Evolutionary conservation across 768 basidiomycete species (phyloP).

Genomic region (Tulasnella sp.): DNA sequence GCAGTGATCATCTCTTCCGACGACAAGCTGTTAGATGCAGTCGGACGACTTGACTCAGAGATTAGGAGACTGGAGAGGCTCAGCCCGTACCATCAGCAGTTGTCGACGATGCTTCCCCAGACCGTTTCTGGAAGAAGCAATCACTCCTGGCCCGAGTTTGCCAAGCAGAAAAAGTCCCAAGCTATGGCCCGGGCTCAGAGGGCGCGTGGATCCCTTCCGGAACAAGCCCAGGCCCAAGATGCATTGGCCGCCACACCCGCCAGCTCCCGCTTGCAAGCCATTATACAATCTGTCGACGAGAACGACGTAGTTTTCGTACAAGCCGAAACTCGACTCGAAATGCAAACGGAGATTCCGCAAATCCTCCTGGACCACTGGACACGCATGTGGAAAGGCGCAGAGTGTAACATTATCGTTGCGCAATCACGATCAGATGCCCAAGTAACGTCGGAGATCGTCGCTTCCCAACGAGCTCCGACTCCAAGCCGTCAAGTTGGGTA

Average conservation of each 20-base stretch:
- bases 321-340: slow-evolving; percentile 87
- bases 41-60: not conserved
- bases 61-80: not conserved
- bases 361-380: slow-evolving; percentile 82
- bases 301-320: slow-evolving; percentile 85
- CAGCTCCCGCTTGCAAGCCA: slow-evolving; percentile 47
- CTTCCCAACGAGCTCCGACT: slow-evolving; percentile 73
- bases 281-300: slow-evolving; percentile 58
- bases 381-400: slow-evolving; percentile 64
- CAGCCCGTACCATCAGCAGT: not conserved
- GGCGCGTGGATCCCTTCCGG: no score
- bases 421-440: slow-evolving; percentile 90
- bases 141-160: not conserved
- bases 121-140: not conserved
- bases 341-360: slow-evolving; percentile 93
- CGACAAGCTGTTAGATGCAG: not conserved
- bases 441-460: slow-evolving; percentile 82
- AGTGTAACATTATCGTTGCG: slow-evolving; percentile 86
- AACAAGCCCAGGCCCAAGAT: no score
- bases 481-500: slow-evolving; percentile 75
- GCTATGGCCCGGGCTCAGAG: not conserved
- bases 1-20: not conserved
- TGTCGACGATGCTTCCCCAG: not conserved
- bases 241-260: not conserved
- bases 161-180: not conserved